phyloP scores from a whole-genome alignment of 805 yeast genomes.

The Starmera dryadoides region DNA sequence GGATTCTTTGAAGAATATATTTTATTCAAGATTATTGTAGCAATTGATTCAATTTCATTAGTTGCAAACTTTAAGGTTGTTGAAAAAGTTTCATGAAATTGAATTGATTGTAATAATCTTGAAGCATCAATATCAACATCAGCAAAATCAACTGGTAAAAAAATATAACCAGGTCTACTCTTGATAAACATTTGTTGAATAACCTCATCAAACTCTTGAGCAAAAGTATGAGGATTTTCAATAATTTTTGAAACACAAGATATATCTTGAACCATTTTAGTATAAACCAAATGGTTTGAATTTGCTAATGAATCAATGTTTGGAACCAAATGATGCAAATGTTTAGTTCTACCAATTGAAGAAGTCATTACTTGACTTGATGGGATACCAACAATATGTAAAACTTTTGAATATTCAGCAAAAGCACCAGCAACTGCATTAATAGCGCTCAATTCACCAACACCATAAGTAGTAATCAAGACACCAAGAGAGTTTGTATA shows the following conservation, averaged over 20 bases:
- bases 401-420: conserved; percentile 72
- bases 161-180: conserved; percentile 78
- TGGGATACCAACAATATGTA: conserved; percentile 78
- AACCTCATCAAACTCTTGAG: conserved; percentile 61
- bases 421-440: conserved; percentile 80
- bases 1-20: conserved; percentile 53
- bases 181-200: conserved; percentile 45
- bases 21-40: conserved; percentile 36
- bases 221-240: conserved; percentile 36
- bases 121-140: conserved; percentile 32
- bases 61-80: not conserved
- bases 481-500: conserved; percentile 58
- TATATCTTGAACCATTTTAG: conserved; percentile 49
- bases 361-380: conserved; percentile 20
- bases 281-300: conserved; percentile 65
- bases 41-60: conserved; percentile 21
- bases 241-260: conserved; percentile 51
- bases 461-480: conserved; percentile 67
- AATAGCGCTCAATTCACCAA: conserved; percentile 80
- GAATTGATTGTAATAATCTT: conserved; percentile 27
- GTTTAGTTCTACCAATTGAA: conserved; percentile 15
- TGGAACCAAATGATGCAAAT: conserved; percentile 59
- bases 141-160: conserved; percentile 66
- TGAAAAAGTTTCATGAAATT: conserved; percentile 11
- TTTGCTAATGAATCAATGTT: conserved; percentile 34